Conservation (phyloP, 805 yeast species). For the Starmerella apis region DNA sequence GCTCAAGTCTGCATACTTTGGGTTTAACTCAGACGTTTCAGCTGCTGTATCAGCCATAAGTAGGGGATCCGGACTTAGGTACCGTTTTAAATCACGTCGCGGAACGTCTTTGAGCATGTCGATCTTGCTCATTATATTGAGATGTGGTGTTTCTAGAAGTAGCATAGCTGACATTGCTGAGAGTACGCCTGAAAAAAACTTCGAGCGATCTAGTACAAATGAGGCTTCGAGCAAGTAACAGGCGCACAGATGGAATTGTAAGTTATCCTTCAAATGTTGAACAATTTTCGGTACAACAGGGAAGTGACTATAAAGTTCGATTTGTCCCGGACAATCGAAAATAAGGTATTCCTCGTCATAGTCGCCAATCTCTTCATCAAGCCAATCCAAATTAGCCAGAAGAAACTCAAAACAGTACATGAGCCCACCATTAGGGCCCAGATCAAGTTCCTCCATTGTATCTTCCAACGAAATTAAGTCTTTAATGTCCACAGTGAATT, state of each 20-base stretch:
- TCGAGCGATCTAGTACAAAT: conserved; percentile 78
- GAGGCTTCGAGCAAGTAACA: conserved; percentile 89
- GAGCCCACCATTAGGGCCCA: conserved; percentile 93
- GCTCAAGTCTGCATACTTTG: conserved; percentile 61
- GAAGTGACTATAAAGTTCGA: conserved; percentile 85
- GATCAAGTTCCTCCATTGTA: conserved; percentile 85
- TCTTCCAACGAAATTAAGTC: conserved; percentile 84
- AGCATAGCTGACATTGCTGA: conserved; percentile 99
- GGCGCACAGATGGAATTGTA: conserved; percentile 85
- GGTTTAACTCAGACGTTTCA: conserved; percentile 41
- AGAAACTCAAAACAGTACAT: conserved; percentile 86
- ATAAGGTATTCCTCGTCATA: conserved; percentile 87
- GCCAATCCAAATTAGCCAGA: conserved; percentile 85
- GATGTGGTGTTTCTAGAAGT: conserved; percentile 84
- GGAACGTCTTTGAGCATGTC: conserved; percentile 76
- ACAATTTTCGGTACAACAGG: conserved; percentile 87
- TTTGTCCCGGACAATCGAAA: conserved; percentile 96
- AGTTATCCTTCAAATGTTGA: conserved; percentile 64
- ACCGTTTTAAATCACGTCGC: conserved; percentile 67
- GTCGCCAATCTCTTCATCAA: conserved; percentile 94
- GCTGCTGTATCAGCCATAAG: conserved; percentile 42
- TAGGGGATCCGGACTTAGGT: conserved; percentile 84
- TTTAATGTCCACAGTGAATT: conserved; percentile 83
- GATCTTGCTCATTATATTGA: conserved; percentile 75
- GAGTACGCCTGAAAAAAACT: conserved; percentile 89